Conservation (phyloP, 768 basidiomycete species). For the Mycena venus region DNA sequence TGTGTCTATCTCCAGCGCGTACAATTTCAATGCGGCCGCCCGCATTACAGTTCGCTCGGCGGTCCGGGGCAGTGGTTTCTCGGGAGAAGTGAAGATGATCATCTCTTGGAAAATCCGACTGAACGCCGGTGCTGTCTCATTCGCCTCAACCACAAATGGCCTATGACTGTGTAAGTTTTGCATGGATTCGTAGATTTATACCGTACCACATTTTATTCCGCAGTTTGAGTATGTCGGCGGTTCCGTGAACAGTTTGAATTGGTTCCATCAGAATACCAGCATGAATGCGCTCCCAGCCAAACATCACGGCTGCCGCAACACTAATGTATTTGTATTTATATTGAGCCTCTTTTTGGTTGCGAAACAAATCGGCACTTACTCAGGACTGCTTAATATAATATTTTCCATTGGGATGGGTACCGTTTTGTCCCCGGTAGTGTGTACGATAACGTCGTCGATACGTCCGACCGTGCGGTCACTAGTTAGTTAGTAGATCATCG, state of each 20-base stretch:
- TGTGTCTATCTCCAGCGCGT: conserved; percentile 55
- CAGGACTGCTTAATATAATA: conserved; percentile 36
- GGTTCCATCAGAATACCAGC: conserved; percentile 50
- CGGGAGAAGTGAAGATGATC: conserved; percentile 51
- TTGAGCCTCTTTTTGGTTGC: conserved; percentile 29
- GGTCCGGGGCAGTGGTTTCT: conserved; percentile 49
- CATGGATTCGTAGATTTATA: not conserved
- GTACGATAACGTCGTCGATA: conserved; percentile 45
- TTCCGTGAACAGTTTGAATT: conserved; percentile 36
- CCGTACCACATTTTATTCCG: conserved; percentile 49
- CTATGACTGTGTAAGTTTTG: conserved; percentile 7
- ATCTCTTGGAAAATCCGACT: conserved; percentile 57
- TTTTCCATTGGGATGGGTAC: no score
- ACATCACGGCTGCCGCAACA: conserved; percentile 53
- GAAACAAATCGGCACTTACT: conserved; percentile 41
- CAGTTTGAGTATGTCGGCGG: conserved; percentile 41
- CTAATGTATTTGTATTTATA: conserved; percentile 41
- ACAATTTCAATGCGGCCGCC: conserved; percentile 48
- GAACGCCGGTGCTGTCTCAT: conserved; percentile 45
- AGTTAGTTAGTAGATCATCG: not conserved
- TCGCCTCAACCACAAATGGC: conserved; percentile 48
- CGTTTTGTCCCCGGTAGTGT: conserved; percentile 48
- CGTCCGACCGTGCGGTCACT: conserved; percentile 52
- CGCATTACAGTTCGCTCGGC: conserved; percentile 56
- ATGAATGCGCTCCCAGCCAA: conserved; percentile 45